Conservation (phyloP, 2,329 filamentous ascomycete genomes). For the Pestalotiopsis sp. region DNA sequence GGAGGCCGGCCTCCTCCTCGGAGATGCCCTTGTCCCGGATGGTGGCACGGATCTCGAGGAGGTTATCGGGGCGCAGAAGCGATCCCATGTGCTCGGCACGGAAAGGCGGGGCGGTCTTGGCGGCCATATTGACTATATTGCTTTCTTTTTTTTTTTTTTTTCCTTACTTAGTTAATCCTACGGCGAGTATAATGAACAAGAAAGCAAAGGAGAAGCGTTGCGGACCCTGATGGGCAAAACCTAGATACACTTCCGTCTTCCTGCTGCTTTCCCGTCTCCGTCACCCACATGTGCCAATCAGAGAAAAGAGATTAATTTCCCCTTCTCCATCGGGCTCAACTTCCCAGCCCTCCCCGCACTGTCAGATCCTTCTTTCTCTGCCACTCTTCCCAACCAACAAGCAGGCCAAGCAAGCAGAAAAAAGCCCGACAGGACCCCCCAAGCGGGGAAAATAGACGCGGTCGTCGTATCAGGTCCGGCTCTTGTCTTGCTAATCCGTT, state of each 20-base stretch:
- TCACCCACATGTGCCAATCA: neutral
- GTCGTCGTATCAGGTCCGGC: neutral
- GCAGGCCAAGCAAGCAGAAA: neutral
- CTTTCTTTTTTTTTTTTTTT: too few relatives aligned
- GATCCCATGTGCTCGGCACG: conserved; percentile 78
- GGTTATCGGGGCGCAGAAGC: conserved; percentile 67
- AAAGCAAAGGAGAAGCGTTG: neutral
- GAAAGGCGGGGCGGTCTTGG: conserved; percentile 53
- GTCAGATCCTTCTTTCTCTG: neutral
- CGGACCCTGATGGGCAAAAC: neutral
- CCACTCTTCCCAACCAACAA: neutral
- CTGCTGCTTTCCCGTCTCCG: neutral
- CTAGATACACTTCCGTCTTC: neutral
- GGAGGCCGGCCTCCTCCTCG: conserved; percentile 56
- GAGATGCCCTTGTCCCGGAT: conserved; percentile 60
- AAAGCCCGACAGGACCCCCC: neutral
- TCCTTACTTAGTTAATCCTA: neutral
- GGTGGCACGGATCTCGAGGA: conserved; percentile 62
- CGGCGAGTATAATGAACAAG: neutral
- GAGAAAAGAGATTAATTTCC: neutral
- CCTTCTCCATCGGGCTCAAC: neutral
- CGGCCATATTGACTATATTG: conserved; percentile 1
- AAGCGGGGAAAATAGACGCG: neutral
- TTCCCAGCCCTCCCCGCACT: neutral
- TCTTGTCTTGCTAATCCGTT: neutral